Conservation (phyloP, 2,329 filamentous ascomycete species). For the Dactylonectria macrodidyma region DNA sequence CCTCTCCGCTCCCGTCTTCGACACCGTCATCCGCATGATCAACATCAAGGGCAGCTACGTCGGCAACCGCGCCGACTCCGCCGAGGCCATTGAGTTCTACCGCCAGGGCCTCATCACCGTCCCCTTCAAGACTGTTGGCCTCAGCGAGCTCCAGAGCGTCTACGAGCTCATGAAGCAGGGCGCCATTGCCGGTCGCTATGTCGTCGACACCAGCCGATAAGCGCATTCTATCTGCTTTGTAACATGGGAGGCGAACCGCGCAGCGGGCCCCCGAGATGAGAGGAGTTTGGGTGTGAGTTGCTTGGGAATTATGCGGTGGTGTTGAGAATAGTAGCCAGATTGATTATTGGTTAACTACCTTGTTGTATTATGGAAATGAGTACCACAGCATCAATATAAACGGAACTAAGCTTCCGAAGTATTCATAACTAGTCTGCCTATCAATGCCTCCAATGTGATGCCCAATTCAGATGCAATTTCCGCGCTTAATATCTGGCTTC, state of each 20-base stretch:
- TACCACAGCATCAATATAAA: slow-evolving; percentile 44
- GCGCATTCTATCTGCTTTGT: slow-evolving; percentile 21
- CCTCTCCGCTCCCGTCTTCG: slow-evolving; percentile 88
- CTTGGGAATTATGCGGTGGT: slow-evolving; percentile 44
- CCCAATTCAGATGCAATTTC: background rate
- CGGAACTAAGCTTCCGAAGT: slow-evolving; percentile 39
- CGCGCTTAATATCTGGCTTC: background rate
- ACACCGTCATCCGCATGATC: slow-evolving; percentile 91
- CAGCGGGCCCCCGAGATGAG: slow-evolving; percentile 41
- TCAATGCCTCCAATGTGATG: slow-evolving; percentile 3
- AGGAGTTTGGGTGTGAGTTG: slow-evolving; percentile 48
- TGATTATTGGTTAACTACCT: slow-evolving; percentile 39
- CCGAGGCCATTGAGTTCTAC: slow-evolving; percentile 94
- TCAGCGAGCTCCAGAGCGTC: slow-evolving; percentile 85
- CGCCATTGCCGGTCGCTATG: slow-evolving; percentile 83
- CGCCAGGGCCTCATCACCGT: slow-evolving; percentile 85
- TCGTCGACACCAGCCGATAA: slow-evolving; percentile 81
- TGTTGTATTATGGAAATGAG: slow-evolving; percentile 46
- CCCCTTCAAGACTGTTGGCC: slow-evolving; percentile 87
- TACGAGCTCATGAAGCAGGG: slow-evolving; percentile 81
- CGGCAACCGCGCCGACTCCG: slow-evolving; percentile 89
- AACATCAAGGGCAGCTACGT: slow-evolving; percentile 94
- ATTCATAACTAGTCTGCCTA: slow-evolving; percentile 1
- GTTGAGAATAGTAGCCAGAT: slow-evolving; percentile 43
- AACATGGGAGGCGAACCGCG: slow-evolving; percentile 40